These are phyloP conservation scores for Orbilia oligospora DNA, from an alignment of 2,329 filamentous ascomycete genomes.

Conservation along the genomic window DNA sequence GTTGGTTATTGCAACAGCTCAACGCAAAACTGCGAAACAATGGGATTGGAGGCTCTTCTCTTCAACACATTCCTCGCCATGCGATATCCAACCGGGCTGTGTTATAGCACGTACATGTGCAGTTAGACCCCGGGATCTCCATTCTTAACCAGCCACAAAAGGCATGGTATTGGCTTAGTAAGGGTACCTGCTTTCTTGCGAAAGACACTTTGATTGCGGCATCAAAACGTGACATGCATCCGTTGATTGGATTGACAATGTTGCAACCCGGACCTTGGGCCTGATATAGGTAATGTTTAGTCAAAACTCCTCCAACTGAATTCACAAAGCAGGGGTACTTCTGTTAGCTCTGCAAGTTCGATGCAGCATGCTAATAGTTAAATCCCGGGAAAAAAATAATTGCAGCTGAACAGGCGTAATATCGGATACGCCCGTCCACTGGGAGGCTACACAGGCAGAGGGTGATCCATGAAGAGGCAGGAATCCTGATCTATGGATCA, in stretches of 20 bases:
- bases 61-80: slow-evolving; percentile 52
- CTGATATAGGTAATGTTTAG: slow-evolving; percentile 1
- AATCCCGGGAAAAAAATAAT: background rate
- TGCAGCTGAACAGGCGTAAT: slow-evolving; percentile 14
- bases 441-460: background rate
- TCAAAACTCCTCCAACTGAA: background rate
- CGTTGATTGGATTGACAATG: slow-evolving; percentile 9
- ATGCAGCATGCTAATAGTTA: background rate
- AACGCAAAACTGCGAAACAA: slow-evolving; percentile 24
- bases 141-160: slow-evolving; percentile 40
- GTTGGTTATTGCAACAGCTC: slow-evolving; percentile 43
- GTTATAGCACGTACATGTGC: slow-evolving; percentile 9
- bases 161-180: background rate
- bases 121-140: slow-evolving; percentile 30
- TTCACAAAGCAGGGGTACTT: background rate
- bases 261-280: background rate
- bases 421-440: background rate
- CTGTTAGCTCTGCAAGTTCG: background rate
- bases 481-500: background rate
- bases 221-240: slow-evolving; percentile 10
- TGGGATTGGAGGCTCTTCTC: slow-evolving; percentile 6
- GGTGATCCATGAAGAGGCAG: background rate
- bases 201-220: slow-evolving; percentile 25
- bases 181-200: slow-evolving; percentile 35
- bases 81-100: slow-evolving; percentile 5